Evolutionary conservation across 495 filamentous ascomycete species (phyloP).

Genomic region (Mycothermus thermophilus): DNA sequence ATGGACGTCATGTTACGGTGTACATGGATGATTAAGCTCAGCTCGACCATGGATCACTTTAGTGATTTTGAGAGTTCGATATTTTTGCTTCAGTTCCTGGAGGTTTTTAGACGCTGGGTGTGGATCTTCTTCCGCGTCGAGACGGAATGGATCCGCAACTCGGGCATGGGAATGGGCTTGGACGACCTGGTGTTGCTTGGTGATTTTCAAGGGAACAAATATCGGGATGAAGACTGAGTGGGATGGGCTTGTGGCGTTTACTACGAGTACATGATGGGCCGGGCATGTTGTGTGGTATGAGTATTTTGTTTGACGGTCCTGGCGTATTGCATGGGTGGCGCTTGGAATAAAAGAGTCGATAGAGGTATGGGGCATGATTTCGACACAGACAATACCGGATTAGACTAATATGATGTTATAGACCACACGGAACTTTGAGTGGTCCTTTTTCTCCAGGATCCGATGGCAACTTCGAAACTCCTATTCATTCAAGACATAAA

Average conservation of each 20-base stretch:
- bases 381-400: background rate
- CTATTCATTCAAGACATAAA: too few species aligned
- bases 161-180: constrained; percentile 19
- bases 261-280: too few species aligned
- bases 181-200: constrained; percentile 31
- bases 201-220: constrained; percentile 27
- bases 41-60: constrained; percentile 63
- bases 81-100: constrained; percentile 74
- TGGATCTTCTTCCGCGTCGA: constrained; percentile 96
- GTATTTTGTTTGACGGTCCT: too few species aligned
- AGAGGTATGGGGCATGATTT: background rate
- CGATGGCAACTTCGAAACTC: too few species aligned
- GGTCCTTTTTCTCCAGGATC: background rate
- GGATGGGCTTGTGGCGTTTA: too few species aligned
- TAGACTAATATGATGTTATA: background rate
- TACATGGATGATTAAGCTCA: constrained; percentile 79
- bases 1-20: constrained; percentile 71
- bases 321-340: constrained; percentile 1
- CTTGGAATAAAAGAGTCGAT: background rate
- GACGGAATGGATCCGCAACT: constrained; percentile 63
- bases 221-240: constrained; percentile 28
- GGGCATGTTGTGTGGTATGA: too few species aligned
- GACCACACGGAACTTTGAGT: background rate
- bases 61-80: constrained; percentile 72
- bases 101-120: constrained; percentile 80